Evolutionary conservation across 2,329 filamentous ascomycete species (phyloP).

Genomic region (Colletotrichum tropicicola): DNA sequence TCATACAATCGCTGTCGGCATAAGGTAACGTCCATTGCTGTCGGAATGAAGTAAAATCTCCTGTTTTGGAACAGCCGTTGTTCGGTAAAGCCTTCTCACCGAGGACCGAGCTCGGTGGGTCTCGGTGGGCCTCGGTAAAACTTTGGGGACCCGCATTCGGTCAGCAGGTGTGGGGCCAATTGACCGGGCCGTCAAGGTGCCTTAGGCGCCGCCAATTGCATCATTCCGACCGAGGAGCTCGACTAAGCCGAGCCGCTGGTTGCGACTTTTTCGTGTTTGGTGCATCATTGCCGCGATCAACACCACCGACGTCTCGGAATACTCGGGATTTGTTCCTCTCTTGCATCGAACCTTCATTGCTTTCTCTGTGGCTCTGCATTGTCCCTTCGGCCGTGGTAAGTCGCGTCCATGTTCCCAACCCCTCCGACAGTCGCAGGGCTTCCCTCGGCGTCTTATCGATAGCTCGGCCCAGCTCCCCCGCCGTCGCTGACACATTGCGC

Average conservation of each 20-base stretch:
- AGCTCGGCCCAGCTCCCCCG: not conserved
- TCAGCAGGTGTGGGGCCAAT: constrained; percentile 10
- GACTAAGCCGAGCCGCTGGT: constrained; percentile 20
- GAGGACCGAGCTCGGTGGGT: not conserved
- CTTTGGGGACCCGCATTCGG: not conserved
- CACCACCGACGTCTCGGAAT: not conserved
- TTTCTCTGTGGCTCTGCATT: not conserved
- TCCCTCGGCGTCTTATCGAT: not conserved
- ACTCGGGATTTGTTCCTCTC: not conserved
- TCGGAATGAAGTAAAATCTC: too few species aligned
- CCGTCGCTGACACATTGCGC: constrained; percentile 1
- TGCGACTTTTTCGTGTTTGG: constrained; percentile 13
- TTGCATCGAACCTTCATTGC: not conserved
- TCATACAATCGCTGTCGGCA: too few species aligned
- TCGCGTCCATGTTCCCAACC: not conserved
- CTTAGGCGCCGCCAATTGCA: constrained; percentile 28
- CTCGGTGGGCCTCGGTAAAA: not conserved
- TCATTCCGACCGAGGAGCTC: constrained; percentile 25
- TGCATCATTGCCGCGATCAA: not conserved
- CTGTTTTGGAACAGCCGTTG: too few species aligned
- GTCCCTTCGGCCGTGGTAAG: not conserved
- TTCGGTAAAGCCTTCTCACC: too few species aligned
- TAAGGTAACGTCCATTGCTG: too few species aligned
- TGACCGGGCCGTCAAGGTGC: constrained; percentile 20
- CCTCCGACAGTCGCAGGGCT: not conserved